Base-by-base conservation (phyloP, 2,329 filamentous ascomycete species). In the Hypomyces rosellus region DNA sequence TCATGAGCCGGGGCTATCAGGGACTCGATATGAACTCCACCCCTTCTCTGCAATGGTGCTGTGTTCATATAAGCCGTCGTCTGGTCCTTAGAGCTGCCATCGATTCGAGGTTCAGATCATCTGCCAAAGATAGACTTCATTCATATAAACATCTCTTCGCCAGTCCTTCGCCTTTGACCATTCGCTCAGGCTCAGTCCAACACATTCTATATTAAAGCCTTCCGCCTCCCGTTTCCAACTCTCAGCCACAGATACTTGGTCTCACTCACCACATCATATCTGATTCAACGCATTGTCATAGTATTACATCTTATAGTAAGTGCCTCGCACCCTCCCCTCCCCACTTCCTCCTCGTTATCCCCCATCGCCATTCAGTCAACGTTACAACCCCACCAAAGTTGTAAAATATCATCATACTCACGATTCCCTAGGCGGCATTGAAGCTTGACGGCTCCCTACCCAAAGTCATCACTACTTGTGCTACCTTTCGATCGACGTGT, bases 41-140 rank as follows among this genome's bases (percentile, higher is more conserved):
- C 38, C 45, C 41, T 48, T 46, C 20, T 40, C 40, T 49, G 42
- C 48, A 41, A 41, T 30, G 42, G 46, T 46, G 50, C 46, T 46
- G 43, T 34, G 46, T 53, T 50, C 51, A 45, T 54, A 54, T 54
- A 54, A 54, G 51, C 14, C 41, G 48, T 34, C 48, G 34, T 51
- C 51, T 30, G 39, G 45, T 48, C 51, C 51, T 54, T 46, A 49
- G 44, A 39, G 36, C 22, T 43, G 46, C 22, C 51, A 38, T 36
- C 18, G 33, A 20, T 36, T 45, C 9, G 48, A 53, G 38, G 43
- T 39, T 50, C 51, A 53, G 51, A 53, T 50, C 38, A 33, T 53
- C 47, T 44, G 43, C 48, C 48, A 47, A 50, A 50, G 48, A 53
- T 44, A 53, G 49, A 51, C 49, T 51, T 48, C 40, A 30, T 45